A percentile compares a stretch with the other conserved stretches of the same genome.
phyloP scores from a whole-genome alignment of 129 eudicot genomes.

The Centella asiatica region DNA sequence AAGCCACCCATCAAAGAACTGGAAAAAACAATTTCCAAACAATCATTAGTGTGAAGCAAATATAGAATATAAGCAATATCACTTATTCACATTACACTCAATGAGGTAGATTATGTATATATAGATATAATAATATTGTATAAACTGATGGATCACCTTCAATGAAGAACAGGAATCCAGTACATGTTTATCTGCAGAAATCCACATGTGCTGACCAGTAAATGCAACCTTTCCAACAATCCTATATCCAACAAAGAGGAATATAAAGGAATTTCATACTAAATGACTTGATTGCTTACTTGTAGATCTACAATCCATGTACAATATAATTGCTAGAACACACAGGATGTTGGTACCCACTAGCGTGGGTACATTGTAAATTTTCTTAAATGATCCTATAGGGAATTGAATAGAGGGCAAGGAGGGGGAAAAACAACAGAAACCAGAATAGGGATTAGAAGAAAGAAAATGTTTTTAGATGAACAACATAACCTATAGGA shows the following conservation, averaged over 20 bases:
- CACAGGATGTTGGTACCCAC: neutral
- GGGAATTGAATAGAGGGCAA: too few relatives aligned
- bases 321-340: neutral
- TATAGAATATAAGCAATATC: neutral
- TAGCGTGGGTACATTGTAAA: too few relatives aligned
- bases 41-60: neutral
- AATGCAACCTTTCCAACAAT: conserved; percentile 69
- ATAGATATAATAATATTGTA: neutral
- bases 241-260: conserved; percentile 31
- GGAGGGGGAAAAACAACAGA: too few relatives aligned
- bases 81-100: neutral
- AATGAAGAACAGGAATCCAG: conserved; percentile 27
- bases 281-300: neutral
- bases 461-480: neutral
- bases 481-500: neutral
- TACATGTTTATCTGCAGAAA: conserved; percentile 34
- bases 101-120: neutral
- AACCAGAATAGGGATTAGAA: too few relatives aligned
- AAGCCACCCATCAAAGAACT: conserved; percentile 63
- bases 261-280: neutral
- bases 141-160: conserved; percentile 41
- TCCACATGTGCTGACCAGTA: conserved; percentile 80
- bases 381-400: too few relatives aligned
- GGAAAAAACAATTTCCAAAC: conserved; percentile 19
- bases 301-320: neutral